Evolutionary conservation across 2,329 filamentous ascomycete genomes (phyloP).

Genomic region (Xylariaceae sp.): DNA sequence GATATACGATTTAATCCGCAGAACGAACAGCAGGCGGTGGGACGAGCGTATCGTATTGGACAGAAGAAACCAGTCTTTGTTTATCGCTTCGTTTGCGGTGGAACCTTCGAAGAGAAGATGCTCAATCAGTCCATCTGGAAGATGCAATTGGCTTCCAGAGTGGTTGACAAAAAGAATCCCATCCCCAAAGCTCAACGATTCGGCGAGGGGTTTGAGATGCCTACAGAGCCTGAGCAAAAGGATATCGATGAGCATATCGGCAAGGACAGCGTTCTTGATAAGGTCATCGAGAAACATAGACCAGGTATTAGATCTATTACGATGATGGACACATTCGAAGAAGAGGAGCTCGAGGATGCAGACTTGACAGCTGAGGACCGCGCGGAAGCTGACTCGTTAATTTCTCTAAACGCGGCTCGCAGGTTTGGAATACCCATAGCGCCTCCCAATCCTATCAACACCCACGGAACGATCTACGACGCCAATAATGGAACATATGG

Average conservation of each 20-base stretch:
- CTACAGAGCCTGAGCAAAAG: slow-evolving; percentile 53
- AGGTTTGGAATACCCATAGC: slow-evolving; percentile 13
- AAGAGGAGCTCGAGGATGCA: slow-evolving; percentile 63
- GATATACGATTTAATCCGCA: slow-evolving; percentile 82
- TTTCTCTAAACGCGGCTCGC: slow-evolving; percentile 31
- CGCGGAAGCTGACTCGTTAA: slow-evolving; percentile 52
- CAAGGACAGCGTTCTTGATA: slow-evolving; percentile 65
- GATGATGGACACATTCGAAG: slow-evolving; percentile 72
- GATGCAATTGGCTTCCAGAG: slow-evolving; percentile 73
- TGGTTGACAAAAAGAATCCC: slow-evolving; percentile 82
- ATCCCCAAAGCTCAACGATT: slow-evolving; percentile 65
- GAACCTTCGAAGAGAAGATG: slow-evolving; percentile 76
- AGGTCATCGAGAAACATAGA: slow-evolving; percentile 43
- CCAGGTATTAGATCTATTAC: slow-evolving; percentile 58
- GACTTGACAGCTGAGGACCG: slow-evolving; percentile 63
- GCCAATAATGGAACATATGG: background rate
- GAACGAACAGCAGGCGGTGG: slow-evolving; percentile 84
- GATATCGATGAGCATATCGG: slow-evolving; percentile 58
- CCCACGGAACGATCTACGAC: background rate
- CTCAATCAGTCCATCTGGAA: slow-evolving; percentile 82
- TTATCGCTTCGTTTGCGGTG: slow-evolving; percentile 77
- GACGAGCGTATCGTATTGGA: slow-evolving; percentile 82
- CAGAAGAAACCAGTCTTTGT: slow-evolving; percentile 81
- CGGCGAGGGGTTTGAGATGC: slow-evolving; percentile 60
- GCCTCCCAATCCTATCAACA: background rate